Evolutionary conservation across 805 yeast genomes (phyloP).

Genomic region (Candida nitratophila): DNA sequence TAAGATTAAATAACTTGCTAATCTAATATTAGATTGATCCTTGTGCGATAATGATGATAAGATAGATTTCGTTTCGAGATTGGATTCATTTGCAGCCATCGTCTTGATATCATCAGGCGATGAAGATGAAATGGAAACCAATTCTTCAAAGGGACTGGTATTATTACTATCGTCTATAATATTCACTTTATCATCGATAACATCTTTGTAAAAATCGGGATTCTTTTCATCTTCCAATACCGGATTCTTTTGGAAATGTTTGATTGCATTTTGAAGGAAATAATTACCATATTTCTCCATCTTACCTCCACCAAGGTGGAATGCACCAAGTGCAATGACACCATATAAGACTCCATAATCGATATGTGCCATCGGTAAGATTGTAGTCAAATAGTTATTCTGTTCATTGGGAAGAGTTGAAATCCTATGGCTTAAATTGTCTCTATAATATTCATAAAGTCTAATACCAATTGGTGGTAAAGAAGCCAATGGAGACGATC

Average conservation of each 20-base stretch:
- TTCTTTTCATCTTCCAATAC: constrained; percentile 15
- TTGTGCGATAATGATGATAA: constrained; percentile 18
- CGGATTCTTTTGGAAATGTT: constrained; percentile 31
- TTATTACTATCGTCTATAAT: constrained; percentile 4
- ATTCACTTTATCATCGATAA: constrained; percentile 13
- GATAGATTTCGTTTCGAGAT: constrained; percentile 4
- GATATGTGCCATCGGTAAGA: constrained; percentile 47
- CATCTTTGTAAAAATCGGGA: constrained; percentile 8
- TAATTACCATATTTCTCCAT: constrained; percentile 42
- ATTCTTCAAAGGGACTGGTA: neutral
- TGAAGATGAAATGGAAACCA: neutral
- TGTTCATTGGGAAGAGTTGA: constrained; percentile 45
- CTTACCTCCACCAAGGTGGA: constrained; percentile 36
- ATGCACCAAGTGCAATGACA: constrained; percentile 49
- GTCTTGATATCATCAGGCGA: neutral
- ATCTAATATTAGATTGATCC: constrained; percentile 32
- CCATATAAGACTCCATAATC: constrained; percentile 46
- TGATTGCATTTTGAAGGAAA: constrained; percentile 41
- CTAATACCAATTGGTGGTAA: constrained; percentile 29
- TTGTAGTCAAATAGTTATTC: constrained; percentile 44
- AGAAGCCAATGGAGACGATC: constrained; percentile 18
- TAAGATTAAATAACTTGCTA: constrained; percentile 62
- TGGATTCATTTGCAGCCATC: too few species aligned
- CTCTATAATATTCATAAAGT: constrained; percentile 43
- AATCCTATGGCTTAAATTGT: constrained; percentile 33